Evolutionary conservation across 306 rosid genomes (phyloP).

Genomic region (Aeschynomene evenia): DNA sequence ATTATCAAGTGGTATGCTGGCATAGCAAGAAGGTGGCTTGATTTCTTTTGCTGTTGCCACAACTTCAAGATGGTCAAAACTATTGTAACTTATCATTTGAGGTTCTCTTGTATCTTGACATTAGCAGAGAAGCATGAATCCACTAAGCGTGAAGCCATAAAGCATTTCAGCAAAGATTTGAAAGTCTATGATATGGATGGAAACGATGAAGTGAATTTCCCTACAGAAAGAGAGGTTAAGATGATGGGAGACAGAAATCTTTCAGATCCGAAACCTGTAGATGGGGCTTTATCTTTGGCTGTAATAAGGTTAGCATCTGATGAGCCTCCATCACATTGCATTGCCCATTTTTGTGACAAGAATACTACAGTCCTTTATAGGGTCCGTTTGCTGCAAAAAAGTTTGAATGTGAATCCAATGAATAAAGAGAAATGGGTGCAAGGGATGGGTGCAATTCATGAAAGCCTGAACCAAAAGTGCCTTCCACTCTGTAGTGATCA

Average conservation of each 20-base stretch:
- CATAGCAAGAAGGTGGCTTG: conserved; percentile 84
- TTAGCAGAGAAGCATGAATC: conserved; percentile 90
- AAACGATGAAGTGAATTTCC: conserved; percentile 69
- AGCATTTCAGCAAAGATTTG: conserved; percentile 82
- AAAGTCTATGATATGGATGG: conserved; percentile 64
- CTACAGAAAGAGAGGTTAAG: conserved; percentile 81
- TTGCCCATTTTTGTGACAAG: conserved; percentile 79
- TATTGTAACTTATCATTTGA: conserved; percentile 74
- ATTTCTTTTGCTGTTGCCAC: conserved; percentile 82
- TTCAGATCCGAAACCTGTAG: conserved; percentile 81
- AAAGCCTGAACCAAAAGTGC: conserved; percentile 61
- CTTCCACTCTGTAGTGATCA: conserved; percentile 80
- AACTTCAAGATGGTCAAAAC: conserved; percentile 84
- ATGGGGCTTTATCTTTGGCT: conserved; percentile 64
- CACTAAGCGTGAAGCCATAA: conserved; percentile 71
- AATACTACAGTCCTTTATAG: conserved; percentile 59
- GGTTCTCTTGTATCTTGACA: conserved; percentile 90
- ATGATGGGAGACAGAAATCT: conserved; percentile 89
- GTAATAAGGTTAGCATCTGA: conserved; percentile 71
- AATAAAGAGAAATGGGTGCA: conserved; percentile 62
- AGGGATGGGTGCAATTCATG: conserved; percentile 74
- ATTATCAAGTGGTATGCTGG: conserved; percentile 90
- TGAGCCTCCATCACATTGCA: conserved; percentile 59
- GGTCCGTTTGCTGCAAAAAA: conserved; percentile 59
- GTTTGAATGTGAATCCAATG: conserved; percentile 47